These are phyloP conservation scores for Plasmodium billcollinsi DNA, from an alignment of 169 alveolate genomes.

Conservation along the genomic window DNA sequence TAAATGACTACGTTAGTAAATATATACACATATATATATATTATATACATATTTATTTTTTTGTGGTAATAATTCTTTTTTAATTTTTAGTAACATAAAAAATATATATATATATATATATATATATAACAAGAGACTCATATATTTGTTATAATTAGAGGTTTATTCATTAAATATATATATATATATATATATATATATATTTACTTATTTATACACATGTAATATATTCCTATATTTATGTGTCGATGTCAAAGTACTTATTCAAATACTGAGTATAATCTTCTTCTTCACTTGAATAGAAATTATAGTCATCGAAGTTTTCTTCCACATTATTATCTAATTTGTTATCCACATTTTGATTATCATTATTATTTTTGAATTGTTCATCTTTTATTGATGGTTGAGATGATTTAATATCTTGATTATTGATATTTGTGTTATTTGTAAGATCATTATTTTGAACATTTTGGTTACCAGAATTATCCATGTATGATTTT, in stretches of 20 bases:
- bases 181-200: too few relatives aligned
- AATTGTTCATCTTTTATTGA: not conserved
- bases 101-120: not conserved
- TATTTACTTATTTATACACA: too few relatives aligned
- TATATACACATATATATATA: not conserved
- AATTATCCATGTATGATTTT: not conserved
- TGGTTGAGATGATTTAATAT: not conserved
- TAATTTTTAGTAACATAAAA: not conserved
- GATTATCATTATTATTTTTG: not conserved
- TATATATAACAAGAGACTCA: not conserved
- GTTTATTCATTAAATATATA: too few relatives aligned
- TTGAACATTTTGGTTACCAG: not conserved
- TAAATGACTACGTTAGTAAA: too few relatives aligned
- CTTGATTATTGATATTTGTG: not conserved
- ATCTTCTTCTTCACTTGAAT: constrained; percentile 74
- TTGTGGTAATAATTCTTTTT: too few relatives aligned
- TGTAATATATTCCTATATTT: not conserved
- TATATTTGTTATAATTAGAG: too few relatives aligned
- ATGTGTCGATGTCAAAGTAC: constrained; percentile 60
- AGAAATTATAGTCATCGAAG: constrained; percentile 45
- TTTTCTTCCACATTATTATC: constrained; percentile 17
- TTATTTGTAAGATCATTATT: not conserved
- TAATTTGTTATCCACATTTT: not conserved
- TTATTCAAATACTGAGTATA: constrained; percentile 69
- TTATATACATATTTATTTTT: not conserved